A percentile compares a stretch with the other conserved stretches of the same genome.
Conservation (phyloP, 768 basidiomycete species). For the Suillus spraguei region DNA sequence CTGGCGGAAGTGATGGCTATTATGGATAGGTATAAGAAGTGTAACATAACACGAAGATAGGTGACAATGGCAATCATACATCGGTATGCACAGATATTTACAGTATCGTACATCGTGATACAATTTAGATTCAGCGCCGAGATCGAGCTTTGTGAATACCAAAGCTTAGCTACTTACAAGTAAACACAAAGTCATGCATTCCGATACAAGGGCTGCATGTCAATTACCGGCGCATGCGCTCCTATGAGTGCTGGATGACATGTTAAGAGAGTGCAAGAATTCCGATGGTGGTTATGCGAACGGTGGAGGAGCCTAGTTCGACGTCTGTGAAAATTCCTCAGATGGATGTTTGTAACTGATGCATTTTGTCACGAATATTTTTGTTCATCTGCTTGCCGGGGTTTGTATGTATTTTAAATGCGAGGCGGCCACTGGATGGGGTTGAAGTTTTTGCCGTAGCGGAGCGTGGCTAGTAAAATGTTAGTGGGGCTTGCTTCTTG, state of each 20-base stretch:
- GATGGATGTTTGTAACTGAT: conserved; percentile 19
- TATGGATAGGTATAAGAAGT: background rate
- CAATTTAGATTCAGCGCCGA: background rate
- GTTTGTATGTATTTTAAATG: conserved; percentile 49
- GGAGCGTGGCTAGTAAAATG: no score
- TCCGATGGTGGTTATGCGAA: background rate
- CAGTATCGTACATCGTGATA: background rate
- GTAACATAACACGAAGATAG: background rate
- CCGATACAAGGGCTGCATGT: background rate
- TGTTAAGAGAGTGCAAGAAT: background rate
- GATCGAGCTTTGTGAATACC: background rate
- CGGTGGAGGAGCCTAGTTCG: no score
- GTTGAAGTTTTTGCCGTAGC: no score
- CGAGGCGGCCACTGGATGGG: no score
- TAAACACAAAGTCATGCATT: background rate
- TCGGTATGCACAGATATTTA: background rate
- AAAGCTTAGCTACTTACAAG: background rate
- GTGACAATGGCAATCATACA: background rate
- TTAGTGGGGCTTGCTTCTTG: no score
- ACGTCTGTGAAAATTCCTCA: conserved; percentile 22
- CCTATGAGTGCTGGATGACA: background rate
- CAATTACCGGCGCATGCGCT: conserved; percentile 12
- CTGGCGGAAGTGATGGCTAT: background rate
- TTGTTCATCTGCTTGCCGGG: conserved; percentile 42
- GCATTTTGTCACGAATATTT: conserved; percentile 57